Percentiles rank a stretch among this genome's conserved stretches.
Conservation (phyloP, 2,329 filamentous ascomycete species). For the Sclerotinia sclerotiorum region DNA sequence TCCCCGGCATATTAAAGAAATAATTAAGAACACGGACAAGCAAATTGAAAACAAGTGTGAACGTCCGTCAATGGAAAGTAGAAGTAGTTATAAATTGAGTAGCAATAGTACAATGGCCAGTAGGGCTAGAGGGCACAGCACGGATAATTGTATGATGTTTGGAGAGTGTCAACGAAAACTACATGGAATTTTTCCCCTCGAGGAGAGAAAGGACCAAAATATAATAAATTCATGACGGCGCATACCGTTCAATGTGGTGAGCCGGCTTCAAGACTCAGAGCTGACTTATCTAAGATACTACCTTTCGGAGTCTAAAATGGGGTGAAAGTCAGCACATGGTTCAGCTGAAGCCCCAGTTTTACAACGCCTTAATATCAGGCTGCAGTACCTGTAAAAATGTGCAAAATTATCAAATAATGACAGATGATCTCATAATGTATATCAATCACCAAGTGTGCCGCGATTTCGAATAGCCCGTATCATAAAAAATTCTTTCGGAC, state of each 20-base stretch:
- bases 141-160: background rate
- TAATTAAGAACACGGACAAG: background rate
- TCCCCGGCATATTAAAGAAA: background rate
- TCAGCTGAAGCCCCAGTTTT: slow-evolving; percentile 15
- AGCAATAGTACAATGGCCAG: background rate
- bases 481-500: background rate
- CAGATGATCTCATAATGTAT: background rate
- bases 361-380: background rate
- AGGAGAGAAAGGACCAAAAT: background rate
- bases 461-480: background rate
- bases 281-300: slow-evolving; percentile 3
- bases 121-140: background rate
- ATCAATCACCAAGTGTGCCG: background rate
- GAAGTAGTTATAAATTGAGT: background rate
- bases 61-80: background rate
- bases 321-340: background rate
- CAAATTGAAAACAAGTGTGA: background rate
- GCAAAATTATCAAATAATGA: background rate
- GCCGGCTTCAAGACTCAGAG: background rate
- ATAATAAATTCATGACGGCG: background rate
- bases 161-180: background rate
- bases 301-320: background rate
- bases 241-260: background rate
- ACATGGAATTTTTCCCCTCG: background rate
- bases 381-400: background rate